phyloP scores from a whole-genome alignment of 1,139 yeast species.

The Meyerozyma sp. region DNA sequence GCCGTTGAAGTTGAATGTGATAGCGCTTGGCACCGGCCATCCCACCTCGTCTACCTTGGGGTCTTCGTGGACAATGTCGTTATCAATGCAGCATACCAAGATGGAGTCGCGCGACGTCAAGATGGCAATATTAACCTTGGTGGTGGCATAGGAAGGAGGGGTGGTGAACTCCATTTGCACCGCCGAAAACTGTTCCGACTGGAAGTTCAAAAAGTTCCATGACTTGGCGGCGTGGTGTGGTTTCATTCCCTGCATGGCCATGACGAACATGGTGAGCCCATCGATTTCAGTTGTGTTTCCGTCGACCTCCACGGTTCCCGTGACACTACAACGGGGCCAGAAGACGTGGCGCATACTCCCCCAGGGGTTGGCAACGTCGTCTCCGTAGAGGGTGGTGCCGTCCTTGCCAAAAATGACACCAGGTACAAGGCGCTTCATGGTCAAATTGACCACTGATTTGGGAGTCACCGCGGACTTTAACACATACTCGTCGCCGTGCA shows the following conservation, averaged over 20 bases:
- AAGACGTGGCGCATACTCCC: slow-evolving; percentile 93
- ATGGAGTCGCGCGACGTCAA: slow-evolving; percentile 61
- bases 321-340: slow-evolving; percentile 84
- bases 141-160: slow-evolving; percentile 80
- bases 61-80: slow-evolving; percentile 59
- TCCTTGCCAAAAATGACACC: slow-evolving; percentile 89
- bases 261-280: slow-evolving; percentile 78
- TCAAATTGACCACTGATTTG: slow-evolving; percentile 70
- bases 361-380: slow-evolving; percentile 82
- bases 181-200: slow-evolving; percentile 67
- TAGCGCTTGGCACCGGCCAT: slow-evolving; percentile 80
- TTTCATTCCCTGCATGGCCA: slow-evolving; percentile 99
- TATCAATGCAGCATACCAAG: slow-evolving; percentile 61
- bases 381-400: slow-evolving; percentile 83
- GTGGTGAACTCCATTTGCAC: slow-evolving; percentile 95
- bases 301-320: slow-evolving; percentile 52
- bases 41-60: slow-evolving; percentile 71
- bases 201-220: slow-evolving; percentile 93
- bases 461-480: slow-evolving; percentile 63
- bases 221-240: slow-evolving; percentile 98
- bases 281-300: slow-evolving; percentile 28
- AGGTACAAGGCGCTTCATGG: slow-evolving; percentile 56
- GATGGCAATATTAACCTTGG: slow-evolving; percentile 77
- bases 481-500: slow-evolving; percentile 49
- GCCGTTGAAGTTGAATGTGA: slow-evolving; percentile 55